Conservation (phyloP, 257 asterid species). For the Striga asiatica region DNA sequence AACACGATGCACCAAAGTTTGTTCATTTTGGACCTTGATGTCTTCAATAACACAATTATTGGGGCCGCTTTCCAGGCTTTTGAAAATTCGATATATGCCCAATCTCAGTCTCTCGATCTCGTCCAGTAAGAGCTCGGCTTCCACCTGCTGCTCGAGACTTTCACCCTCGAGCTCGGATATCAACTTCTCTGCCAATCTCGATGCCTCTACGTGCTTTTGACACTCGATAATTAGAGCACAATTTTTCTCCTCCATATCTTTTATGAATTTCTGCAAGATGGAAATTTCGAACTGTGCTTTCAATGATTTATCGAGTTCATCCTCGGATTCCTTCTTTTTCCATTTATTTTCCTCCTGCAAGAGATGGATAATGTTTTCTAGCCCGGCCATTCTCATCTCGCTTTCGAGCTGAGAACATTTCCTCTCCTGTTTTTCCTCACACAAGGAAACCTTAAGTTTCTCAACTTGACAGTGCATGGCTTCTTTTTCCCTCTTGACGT, state of each 20-base stretch:
- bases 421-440: conserved; percentile 64
- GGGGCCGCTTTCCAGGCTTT: conserved; percentile 39
- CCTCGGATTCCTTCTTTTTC: conserved; percentile 64
- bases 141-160: conserved; percentile 93
- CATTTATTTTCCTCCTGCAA: conserved; percentile 67
- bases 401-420: conserved; percentile 32
- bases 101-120: conserved; percentile 65
- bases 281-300: conserved; percentile 84
- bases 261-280: conserved; percentile 71
- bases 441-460: conserved; percentile 43
- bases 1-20: conserved; percentile 33
- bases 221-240: conserved; percentile 56
- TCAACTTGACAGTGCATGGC: conserved; percentile 49
- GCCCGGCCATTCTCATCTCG: conserved; percentile 46
- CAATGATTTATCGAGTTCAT: conserved; percentile 64
- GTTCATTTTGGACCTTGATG: conserved; percentile 47
- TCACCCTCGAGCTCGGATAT: conserved; percentile 86
- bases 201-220: conserved; percentile 86
- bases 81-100: conserved; percentile 64
- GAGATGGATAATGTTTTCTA: conserved; percentile 55
- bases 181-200: conserved; percentile 71
- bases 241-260: conserved; percentile 88
- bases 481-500: conserved; percentile 63
- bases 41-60: conserved; percentile 19
- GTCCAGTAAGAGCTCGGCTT: conserved; percentile 69